Evolutionary conservation across 1,284 basidiomycete genomes (phyloP).

Genomic region (Sporisorium exsertum): DNA sequence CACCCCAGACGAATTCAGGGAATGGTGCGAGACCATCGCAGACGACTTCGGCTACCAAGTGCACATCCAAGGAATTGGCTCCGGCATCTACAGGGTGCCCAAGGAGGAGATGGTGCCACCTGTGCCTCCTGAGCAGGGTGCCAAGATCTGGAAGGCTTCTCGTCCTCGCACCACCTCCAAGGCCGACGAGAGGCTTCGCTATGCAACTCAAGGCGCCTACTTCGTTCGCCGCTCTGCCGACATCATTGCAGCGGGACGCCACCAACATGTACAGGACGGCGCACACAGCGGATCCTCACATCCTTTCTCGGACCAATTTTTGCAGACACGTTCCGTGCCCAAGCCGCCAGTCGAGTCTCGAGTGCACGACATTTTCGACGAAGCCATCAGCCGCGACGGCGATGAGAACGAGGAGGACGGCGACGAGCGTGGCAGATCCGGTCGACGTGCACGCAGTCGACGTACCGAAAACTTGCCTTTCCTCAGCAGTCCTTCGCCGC

Average conservation of each 20-base stretch:
- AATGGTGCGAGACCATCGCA: conserved; percentile 78
- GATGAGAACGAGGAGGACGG: conserved; percentile 40
- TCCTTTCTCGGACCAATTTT: conserved; percentile 40
- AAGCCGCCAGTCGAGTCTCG: conserved; percentile 33
- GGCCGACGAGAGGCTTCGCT: conserved; percentile 36
- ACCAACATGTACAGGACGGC: background rate
- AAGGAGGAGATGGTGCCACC: conserved; percentile 38
- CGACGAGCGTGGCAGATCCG: conserved; percentile 28
- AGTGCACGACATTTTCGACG: conserved; percentile 41
- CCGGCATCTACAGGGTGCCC: conserved; percentile 40
- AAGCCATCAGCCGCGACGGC: conserved; percentile 29
- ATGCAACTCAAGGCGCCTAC: conserved; percentile 40
- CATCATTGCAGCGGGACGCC: conserved; percentile 13
- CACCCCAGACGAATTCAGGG: conserved; percentile 81
- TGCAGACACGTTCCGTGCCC: conserved; percentile 32
- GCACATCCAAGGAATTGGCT: conserved; percentile 32
- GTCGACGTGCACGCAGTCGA: conserved; percentile 49
- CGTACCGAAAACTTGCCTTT: conserved; percentile 51
- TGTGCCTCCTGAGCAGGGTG: conserved; percentile 24
- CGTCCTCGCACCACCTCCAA: conserved; percentile 40
- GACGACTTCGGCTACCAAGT: conserved; percentile 81
- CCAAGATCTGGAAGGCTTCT: conserved; percentile 34
- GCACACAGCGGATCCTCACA: conserved; percentile 23
- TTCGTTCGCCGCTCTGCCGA: conserved; percentile 40
- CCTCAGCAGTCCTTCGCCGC: conserved; percentile 46